These are phyloP conservation scores for Rutstroemia sydowiana DNA, from an alignment of 2,329 filamentous ascomycete genomes.

Conservation along the genomic window DNA sequence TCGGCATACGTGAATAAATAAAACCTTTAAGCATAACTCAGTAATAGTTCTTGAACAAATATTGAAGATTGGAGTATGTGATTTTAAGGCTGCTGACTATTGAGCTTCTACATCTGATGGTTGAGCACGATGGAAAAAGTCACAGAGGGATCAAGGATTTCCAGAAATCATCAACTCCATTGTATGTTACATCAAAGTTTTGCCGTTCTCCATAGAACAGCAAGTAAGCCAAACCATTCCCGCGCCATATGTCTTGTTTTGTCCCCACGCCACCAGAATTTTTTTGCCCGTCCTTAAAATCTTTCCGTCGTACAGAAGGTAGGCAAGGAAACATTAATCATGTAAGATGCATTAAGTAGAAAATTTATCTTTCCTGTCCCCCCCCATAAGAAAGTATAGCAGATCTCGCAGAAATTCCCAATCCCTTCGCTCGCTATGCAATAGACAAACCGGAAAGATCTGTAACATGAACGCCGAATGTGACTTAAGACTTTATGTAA, in stretches of 20 bases:
- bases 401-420: conserved; percentile 26
- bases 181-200: conserved; percentile 29
- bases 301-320: conserved; percentile 19
- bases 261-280: conserved; percentile 11
- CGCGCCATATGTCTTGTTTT: conserved; percentile 28
- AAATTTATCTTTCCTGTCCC: conserved; percentile 19
- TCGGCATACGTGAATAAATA: too few species aligned
- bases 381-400: conserved; percentile 17
- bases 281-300: conserved; percentile 15
- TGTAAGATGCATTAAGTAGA: conserved; percentile 28
- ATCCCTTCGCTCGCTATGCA: conserved; percentile 32
- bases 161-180: conserved; percentile 22
- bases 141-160: not conserved
- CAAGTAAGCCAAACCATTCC: conserved; percentile 24
- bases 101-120: not conserved
- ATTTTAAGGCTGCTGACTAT: not conserved
- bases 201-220: conserved; percentile 15
- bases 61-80: too few species aligned
- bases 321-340: conserved; percentile 28
- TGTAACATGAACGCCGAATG: conserved; percentile 28
- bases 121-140: not conserved
- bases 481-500: conserved; percentile 29
- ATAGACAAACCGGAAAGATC: conserved; percentile 27
- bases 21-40: too few species aligned
- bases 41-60: too few species aligned